phyloP scores from a whole-genome alignment of 2,329 filamentous ascomycete genomes.

The Ophiocordyceps polyrhachis-furcata region DNA sequence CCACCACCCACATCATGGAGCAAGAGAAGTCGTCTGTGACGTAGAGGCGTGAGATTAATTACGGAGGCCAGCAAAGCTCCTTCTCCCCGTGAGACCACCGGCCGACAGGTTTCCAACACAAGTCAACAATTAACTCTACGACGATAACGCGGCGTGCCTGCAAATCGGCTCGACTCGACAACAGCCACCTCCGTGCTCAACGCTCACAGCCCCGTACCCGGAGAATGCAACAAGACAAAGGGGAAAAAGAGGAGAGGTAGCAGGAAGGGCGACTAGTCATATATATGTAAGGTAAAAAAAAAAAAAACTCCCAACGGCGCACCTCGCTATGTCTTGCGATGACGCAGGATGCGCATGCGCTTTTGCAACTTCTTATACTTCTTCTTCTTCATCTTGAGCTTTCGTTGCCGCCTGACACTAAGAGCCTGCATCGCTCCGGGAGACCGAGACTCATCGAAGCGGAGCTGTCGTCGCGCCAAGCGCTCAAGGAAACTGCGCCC shows the following conservation, averaged over 20 bases:
- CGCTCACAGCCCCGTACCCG: neutral
- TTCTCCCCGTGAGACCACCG: neutral
- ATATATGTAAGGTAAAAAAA: neutral
- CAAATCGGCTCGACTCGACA: neutral
- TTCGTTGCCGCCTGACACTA: constrained; percentile 79
- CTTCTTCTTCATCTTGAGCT: constrained; percentile 99
- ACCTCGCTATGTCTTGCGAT: constrained; percentile 57
- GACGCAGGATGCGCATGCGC: constrained; percentile 65
- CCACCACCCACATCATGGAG: neutral
- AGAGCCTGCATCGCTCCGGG: constrained; percentile 54
- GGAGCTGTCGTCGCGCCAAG: constrained; percentile 45
- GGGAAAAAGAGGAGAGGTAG: neutral
- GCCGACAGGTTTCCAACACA: neutral
- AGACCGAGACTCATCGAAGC: constrained; percentile 34
- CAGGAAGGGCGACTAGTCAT: neutral
- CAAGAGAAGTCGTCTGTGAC: neutral
- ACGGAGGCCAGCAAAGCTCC: neutral
- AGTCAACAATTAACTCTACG: neutral
- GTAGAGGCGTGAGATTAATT: neutral
- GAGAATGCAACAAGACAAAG: neutral
- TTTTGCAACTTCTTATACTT: constrained; percentile 99
- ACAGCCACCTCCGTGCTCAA: neutral
- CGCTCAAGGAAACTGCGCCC: constrained; percentile 48
- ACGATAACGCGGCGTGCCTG: neutral
- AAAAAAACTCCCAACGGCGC: neutral